Base-by-base conservation (phyloP, 352 stramenopile genomes). In the Nothophytophthora sp. region DNA sequence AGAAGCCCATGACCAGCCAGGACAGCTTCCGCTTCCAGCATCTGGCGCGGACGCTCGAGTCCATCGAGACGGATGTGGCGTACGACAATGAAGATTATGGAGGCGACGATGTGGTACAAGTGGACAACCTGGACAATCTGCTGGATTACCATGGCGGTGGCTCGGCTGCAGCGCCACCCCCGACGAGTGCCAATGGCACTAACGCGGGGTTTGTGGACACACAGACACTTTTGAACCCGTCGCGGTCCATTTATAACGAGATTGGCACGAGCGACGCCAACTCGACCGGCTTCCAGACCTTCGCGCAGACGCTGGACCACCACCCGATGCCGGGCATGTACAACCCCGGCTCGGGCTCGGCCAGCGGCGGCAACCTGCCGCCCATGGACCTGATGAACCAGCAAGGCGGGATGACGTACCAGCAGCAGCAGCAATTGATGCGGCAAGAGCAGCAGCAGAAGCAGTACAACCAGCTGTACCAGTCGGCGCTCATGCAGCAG, bases 21-120 rank as follows among this genome's bases (percentile, higher is more conserved):
- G 83, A 94, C 46, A 91, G 79, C 41, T 94, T 94, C 61, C 77
- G 83, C 15, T 94, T 94, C 54, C 83, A 94, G 59, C 82, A 90
- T 52, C 44, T 94, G 11, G 83, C 81, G 12, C 76, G 81, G 29
- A 87, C 77, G 16, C 61, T 94, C 6, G 83, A 94, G 44, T 78
- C 81, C 2, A 91, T 94, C 52, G 83, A 94, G 59, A 87, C 70
- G 23, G 81, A 91, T 38, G 81, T 94, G 8, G 79, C 75, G 0
- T 89, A 92, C 53, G 82, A 94, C 52, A 89, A 89, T 40, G 81
- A 92, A 36, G 83, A 94, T 42, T 91, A 94, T 28, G 79, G 81
- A 15, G 73, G 75, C 7, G 81, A 94, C 24, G 81, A 92, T 12
- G 83, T 94, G 5, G 83, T 91, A 23, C 76, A 89, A 38, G 81